Evolutionary conservation across 208 protist genomes (phyloP), one percentile per base, ranked within the genome.

Genomic region (Sergeia podlipaevii): DNA sequence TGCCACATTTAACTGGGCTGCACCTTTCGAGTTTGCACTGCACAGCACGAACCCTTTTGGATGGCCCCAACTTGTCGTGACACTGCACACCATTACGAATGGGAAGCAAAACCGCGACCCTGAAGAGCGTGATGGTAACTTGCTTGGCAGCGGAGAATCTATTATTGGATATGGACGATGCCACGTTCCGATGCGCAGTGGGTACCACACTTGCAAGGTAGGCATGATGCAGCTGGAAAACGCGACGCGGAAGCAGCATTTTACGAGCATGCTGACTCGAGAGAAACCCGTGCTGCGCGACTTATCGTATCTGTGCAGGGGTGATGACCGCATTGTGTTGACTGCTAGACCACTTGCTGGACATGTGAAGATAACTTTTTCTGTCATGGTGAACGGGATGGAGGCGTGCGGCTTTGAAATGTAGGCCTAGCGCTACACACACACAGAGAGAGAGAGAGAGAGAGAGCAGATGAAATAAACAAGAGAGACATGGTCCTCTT

Each of bases 41-140:
- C 76, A 68, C 15, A 88, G 78, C 70, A 90, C 83, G 0, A 94
- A 94, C 60, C 74, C 74, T 17, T 75, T 81, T 37, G 83, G 83
- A 0, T 94, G 87, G 87, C 83, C 87, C 21, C 87, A 91, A 60
- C 58, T 94, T 11, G 78, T 89, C 27, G 69, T 94, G 13, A 87
- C 83, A 13, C 63, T 91, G 17, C 78, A 88, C 60, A 85, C 83
- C 13, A 51, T 94, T 28, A 73, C 61, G n/a, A 49, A 57, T 27
- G 51, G 48, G 2, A 46, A 65, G 34, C 38, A 74, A 18, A 50
- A 64, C 28, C 57, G 46, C 20, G 65, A 67, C 27, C 50, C 61
- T 10, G 55, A 54, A 15, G 70, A 70, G 15, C 65, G 64, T 15
- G 68, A 80, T 24, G 72, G 56, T 11, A 53, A 71, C 23, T 47